phyloP scores from a whole-genome alignment of 176 grass and related monocot genomes.

The Ensete glaucum region DNA sequence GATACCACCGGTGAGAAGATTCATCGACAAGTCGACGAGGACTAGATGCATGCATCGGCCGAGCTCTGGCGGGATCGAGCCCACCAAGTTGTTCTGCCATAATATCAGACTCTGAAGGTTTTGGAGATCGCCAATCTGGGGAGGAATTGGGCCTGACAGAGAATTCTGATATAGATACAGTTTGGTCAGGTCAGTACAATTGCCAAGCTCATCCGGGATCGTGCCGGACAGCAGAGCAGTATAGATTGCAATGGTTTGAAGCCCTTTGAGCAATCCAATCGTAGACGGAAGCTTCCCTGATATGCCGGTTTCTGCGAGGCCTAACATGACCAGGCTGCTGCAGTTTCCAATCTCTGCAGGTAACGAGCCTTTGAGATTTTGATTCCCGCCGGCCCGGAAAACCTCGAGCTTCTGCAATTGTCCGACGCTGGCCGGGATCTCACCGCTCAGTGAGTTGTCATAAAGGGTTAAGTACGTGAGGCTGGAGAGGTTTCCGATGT shows the following conservation, averaged over 20 bases:
- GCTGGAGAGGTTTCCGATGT: conserved; percentile 65
- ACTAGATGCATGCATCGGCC: conserved; percentile 50
- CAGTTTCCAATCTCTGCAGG: conserved; percentile 85
- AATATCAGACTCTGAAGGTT: conserved; percentile 79
- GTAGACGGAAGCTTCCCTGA: conserved; percentile 66
- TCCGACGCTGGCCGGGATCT: conserved; percentile 56
- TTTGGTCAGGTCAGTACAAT: conserved; percentile 66
- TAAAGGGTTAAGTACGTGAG: conserved; percentile 48
- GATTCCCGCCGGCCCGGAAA: conserved; percentile 81
- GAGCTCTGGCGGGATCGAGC: conserved; percentile 63
- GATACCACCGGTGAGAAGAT: conserved; percentile 58
- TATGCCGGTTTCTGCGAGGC: conserved; percentile 77
- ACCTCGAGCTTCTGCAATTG: conserved; percentile 68
- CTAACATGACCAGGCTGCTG: conserved; percentile 53
- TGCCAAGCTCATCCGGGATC: conserved; percentile 66
- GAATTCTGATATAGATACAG: conserved; percentile 82
- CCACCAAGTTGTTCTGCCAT: conserved; percentile 93
- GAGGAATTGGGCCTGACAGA: conserved; percentile 50
- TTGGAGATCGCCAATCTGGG: conserved; percentile 46
- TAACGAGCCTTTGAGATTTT: conserved; percentile 58
- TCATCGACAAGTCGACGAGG: conserved; percentile 76
- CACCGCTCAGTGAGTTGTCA: conserved; percentile 65
- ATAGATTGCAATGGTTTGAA: conserved; percentile 86
- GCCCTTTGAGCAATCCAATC: conserved; percentile 75
- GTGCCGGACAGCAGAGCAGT: conserved; percentile 65